These are phyloP conservation scores for Golubevia sp. DNA, from an alignment of 1,284 basidiomycete genomes.

Conservation along the genomic window DNA sequence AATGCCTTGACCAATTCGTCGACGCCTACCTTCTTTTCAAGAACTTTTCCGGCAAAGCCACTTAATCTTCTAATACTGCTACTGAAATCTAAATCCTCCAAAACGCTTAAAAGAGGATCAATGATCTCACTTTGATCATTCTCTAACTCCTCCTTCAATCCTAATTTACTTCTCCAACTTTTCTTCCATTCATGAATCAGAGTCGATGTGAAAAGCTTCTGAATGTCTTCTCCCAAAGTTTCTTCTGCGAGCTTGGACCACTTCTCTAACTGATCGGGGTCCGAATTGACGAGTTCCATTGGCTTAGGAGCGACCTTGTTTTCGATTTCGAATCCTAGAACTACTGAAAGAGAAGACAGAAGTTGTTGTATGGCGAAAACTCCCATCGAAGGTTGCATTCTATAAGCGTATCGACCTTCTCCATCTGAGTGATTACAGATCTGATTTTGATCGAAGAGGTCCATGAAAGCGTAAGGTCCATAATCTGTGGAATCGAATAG, in stretches of 20 bases:
- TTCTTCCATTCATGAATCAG: slow-evolving; percentile 38
- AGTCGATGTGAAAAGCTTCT: slow-evolving; percentile 26
- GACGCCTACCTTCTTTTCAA: neutral
- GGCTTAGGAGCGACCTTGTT: slow-evolving; percentile 57
- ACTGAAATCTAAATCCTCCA: slow-evolving; percentile 27
- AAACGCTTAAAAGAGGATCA: slow-evolving; percentile 14
- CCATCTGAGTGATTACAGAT: slow-evolving; percentile 94
- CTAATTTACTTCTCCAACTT: slow-evolving; percentile 32
- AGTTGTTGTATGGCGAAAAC: slow-evolving; percentile 27
- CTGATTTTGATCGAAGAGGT: slow-evolving; percentile 70
- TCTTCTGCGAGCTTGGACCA: slow-evolving; percentile 30
- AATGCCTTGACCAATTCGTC: slow-evolving; percentile 17
- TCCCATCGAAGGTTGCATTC: slow-evolving; percentile 64
- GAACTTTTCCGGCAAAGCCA: slow-evolving; percentile 11
- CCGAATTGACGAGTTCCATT: slow-evolving; percentile 27
- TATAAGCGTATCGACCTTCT: slow-evolving; percentile 83
- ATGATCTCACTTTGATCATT: slow-evolving; percentile 8
- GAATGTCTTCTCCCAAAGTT: slow-evolving; percentile 22
- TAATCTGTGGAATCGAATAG: slow-evolving; percentile 63
- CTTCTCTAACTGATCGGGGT: slow-evolving; percentile 20
- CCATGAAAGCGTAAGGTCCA: slow-evolving; percentile 87
- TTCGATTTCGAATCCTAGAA: slow-evolving; percentile 34
- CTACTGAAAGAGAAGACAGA: slow-evolving; percentile 19
- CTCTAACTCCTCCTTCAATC: slow-evolving; percentile 14
- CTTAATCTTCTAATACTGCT: slow-evolving; percentile 33